Base-by-base conservation (phyloP, 495 filamentous ascomycete genomes). In the Aspergillus conjunctus region DNA sequence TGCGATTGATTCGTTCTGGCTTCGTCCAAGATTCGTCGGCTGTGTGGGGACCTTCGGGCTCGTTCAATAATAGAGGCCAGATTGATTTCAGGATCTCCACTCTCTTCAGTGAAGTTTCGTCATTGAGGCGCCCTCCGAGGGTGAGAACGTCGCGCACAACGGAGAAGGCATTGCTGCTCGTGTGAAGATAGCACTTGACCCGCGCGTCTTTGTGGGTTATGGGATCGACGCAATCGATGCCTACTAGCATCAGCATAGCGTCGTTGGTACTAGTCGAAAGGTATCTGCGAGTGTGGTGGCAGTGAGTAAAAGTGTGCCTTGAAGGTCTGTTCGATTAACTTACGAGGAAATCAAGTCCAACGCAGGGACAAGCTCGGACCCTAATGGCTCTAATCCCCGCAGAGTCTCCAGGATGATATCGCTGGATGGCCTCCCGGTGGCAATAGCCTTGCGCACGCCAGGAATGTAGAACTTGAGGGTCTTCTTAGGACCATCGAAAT, bases 181-280 rank as follows among this genome's bases (percentile, higher is more conserved):
- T 48, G 31, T 58, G 41, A 10, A 45, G 15, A 8, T 58, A 58
- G 44, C 55, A 58, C 34, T 58, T 58, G 12, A 58, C 41, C 8
- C 55, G 55, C 11, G 55, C 21, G 17, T 34, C 44, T 1, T 21
- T 21, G 22, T 46, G 43, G 8, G 3, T n/a, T 10, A 4, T 8
- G 22, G 55, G 55, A 43, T 58, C 55, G 20, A 58, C 20, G 30
- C 55, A 58, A 30, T 58, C 55, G 44, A 58, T 49, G 10, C 55
- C 55, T 4, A 58, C 20, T 6, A 58, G 43, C 22, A 34, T 26
- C 0, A 58, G 43, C 14, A 21, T 31, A 10, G 26, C 55, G 30
- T 58, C 41, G 44, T 50, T 33, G 6, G 18, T 20, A 17, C 18
- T 14, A 12, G 55, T 50, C 7, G 21, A 1, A 7, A 58, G 55